Percentiles rank a stretch among this genome's conserved stretches.
Conservation (phyloP, 352 stramenopile species). For the Phytophthora fragariae region DNA sequence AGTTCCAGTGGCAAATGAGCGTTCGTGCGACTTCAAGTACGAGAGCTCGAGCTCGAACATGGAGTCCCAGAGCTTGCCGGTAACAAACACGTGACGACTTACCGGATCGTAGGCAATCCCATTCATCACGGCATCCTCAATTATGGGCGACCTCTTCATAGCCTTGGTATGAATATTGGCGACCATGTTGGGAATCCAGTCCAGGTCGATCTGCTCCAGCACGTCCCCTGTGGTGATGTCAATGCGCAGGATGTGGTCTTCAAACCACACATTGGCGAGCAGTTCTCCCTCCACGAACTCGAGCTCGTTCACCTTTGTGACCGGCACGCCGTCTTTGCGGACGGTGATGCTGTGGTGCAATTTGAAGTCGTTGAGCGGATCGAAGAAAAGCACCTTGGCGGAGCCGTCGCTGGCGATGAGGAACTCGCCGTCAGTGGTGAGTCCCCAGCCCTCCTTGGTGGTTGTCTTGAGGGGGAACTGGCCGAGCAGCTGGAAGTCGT, state of each 20-base stretch:
- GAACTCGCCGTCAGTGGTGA: constrained; percentile 82
- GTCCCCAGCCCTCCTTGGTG: constrained; percentile 90
- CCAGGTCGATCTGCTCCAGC: constrained; percentile 75
- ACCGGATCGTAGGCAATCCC: constrained; percentile 83
- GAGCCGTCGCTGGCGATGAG: constrained; percentile 91
- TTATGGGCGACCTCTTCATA: constrained; percentile 50
- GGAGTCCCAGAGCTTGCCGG: constrained; percentile 86
- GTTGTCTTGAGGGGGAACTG: constrained; percentile 70
- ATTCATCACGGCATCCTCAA: constrained; percentile 87
- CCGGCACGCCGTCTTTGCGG: constrained; percentile 41
- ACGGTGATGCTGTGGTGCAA: constrained; percentile 68
- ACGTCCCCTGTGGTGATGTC: constrained; percentile 70
- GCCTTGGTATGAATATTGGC: constrained; percentile 56
- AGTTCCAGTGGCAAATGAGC: constrained; percentile 16
- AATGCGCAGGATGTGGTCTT: constrained; percentile 81
- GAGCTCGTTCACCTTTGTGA: constrained; percentile 86
- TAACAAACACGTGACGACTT: constrained; percentile 74
- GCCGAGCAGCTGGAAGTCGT: constrained; percentile 59
- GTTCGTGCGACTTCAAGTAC: constrained; percentile 41
- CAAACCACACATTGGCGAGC: constrained; percentile 90
- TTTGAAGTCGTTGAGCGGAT: constrained; percentile 64
- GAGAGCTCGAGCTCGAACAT: constrained; percentile 86
- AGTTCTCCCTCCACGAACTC: constrained; percentile 87
- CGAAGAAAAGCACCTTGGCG: constrained; percentile 78
- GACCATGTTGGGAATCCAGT: constrained; percentile 69